Conservation (phyloP, 495 filamentous ascomycete species). For the Aspergillus mulundensis region DNA sequence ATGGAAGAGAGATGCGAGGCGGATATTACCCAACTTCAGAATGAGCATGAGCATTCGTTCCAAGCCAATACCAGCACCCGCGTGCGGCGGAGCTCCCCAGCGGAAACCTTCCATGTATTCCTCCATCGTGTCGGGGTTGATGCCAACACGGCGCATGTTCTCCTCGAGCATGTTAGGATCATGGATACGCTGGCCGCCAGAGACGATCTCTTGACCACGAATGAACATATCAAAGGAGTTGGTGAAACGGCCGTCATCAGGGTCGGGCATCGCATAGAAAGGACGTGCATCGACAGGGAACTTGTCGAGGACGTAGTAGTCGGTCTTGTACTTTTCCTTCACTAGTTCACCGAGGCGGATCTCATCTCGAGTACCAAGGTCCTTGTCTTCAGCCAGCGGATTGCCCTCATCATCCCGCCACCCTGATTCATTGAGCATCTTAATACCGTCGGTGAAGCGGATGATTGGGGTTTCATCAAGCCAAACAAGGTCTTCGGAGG, state of each 20-base stretch:
- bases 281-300: slow-evolving; percentile 80
- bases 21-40: slow-evolving; percentile 81
- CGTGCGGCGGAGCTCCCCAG: slow-evolving; percentile 85
- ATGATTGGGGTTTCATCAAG: slow-evolving; percentile 77
- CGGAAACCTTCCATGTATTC: slow-evolving; percentile 88
- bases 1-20: slow-evolving; percentile 77
- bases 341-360: slow-evolving; percentile 79
- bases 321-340: slow-evolving; percentile 79
- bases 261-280: slow-evolving; percentile 93
- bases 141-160: slow-evolving; percentile 69
- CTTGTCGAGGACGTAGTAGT: slow-evolving; percentile 95
- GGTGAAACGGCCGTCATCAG: slow-evolving; percentile 64
- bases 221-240: slow-evolving; percentile 97
- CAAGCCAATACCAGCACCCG: slow-evolving; percentile 83
- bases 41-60: slow-evolving; percentile 84
- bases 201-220: slow-evolving; percentile 88
- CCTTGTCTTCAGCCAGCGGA: slow-evolving; percentile 62
- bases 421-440: slow-evolving; percentile 77
- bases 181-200: slow-evolving; percentile 89
- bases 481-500: slow-evolving; percentile 70
- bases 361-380: slow-evolving; percentile 80
- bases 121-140: slow-evolving; percentile 72
- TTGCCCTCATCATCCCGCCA: slow-evolving; percentile 75
- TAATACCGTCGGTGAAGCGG: slow-evolving; percentile 72
- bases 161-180: slow-evolving; percentile 68